Conservation (phyloP, 1,139 yeast species). For the Geotrichum phurueaensis region DNA sequence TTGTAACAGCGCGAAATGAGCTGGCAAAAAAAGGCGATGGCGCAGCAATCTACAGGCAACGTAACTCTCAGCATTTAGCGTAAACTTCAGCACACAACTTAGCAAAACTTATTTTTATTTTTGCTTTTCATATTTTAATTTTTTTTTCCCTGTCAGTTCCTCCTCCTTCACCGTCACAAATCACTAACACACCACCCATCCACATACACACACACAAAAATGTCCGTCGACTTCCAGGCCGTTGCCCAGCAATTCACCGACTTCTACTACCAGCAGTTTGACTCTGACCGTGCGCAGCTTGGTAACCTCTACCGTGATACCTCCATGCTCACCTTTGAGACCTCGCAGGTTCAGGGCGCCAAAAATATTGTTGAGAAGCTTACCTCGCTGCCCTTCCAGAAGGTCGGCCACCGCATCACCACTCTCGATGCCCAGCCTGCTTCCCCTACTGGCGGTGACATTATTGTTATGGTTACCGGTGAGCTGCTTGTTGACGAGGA, state of each 20-base stretch:
- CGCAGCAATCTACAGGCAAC: background rate
- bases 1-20: background rate
- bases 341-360: constrained; percentile 91
- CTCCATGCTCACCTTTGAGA: constrained; percentile 96
- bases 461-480: constrained; percentile 96
- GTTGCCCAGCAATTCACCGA: constrained; percentile 69
- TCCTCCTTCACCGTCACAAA: background rate
- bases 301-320: constrained; percentile 94
- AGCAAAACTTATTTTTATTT: background rate
- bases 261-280: constrained; percentile 94
- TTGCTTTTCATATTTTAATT: background rate
- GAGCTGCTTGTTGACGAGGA: constrained; percentile 90
- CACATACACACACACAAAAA: background rate
- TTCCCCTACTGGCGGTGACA: constrained; percentile 78
- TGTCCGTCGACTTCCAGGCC: constrained; percentile 31
- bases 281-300: constrained; percentile 83
- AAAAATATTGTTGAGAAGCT: constrained; percentile 87
- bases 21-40: background rate
- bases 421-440: constrained; percentile 98
- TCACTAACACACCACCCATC: background rate
- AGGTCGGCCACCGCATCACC: constrained; percentile 86
- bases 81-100: background rate
- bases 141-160: background rate
- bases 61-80: background rate
- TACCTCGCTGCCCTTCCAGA: constrained; percentile 78